Conservation (phyloP, 345 rosid species). For the Aquilaria sinensis region DNA sequence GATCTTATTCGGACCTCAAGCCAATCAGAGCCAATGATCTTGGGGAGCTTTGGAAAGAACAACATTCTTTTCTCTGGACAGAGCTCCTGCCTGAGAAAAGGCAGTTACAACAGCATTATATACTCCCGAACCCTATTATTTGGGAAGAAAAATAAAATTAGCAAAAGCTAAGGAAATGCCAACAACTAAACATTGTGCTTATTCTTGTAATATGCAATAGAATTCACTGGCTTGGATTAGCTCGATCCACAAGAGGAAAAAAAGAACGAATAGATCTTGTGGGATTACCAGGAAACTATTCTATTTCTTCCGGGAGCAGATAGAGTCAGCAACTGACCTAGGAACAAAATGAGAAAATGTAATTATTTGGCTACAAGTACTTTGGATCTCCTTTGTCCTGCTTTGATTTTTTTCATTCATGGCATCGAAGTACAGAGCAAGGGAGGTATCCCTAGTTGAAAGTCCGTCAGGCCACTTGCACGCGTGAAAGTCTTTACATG, state of each 20-base stretch:
- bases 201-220: background rate
- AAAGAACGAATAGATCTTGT: no score
- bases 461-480: conserved; percentile 62
- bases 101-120: background rate
- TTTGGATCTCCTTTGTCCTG: conserved; percentile 28
- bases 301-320: no score
- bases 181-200: background rate
- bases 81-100: conserved; percentile 47
- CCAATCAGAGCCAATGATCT: conserved; percentile 58
- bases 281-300: no score
- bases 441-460: conserved; percentile 44
- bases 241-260: no score
- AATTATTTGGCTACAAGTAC: conserved; percentile 38
- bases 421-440: conserved; percentile 49
- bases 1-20: conserved; percentile 53
- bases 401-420: conserved; percentile 40
- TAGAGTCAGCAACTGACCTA: conserved; percentile 26
- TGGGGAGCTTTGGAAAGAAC: conserved; percentile 62
- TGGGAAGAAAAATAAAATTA: background rate
- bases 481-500: conserved; percentile 60
- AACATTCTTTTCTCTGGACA: conserved; percentile 78
- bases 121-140: background rate
- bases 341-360: conserved; percentile 72
- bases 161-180: no score
- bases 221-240: no score